Evolutionary conservation across 257 asterid genomes (phyloP).

Genomic region (Paulownia fortunei): DNA sequence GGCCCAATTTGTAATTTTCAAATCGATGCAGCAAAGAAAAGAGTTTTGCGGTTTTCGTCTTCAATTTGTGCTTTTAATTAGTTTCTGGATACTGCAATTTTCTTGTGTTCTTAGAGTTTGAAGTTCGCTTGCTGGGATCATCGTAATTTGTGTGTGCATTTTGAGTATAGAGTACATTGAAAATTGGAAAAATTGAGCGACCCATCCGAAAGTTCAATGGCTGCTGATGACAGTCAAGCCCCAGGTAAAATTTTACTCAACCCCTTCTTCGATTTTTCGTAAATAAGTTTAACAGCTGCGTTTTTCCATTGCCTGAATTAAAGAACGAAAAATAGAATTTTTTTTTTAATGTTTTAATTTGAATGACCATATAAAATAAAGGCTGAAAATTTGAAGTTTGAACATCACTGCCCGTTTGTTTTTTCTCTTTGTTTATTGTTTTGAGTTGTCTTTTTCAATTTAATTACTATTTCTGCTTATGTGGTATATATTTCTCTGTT

Average conservation of each 20-base stretch:
- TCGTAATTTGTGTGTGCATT: neutral
- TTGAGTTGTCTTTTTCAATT: neutral
- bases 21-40: neutral
- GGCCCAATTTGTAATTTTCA: neutral
- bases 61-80: neutral
- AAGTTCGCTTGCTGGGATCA: neutral
- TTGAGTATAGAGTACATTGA: neutral
- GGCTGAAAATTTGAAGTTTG: neutral
- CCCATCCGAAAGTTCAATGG: slow-evolving; percentile 31
- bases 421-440: neutral
- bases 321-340: neutral
- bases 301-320: neutral
- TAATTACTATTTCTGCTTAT: neutral
- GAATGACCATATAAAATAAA: neutral
- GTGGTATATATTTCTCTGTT: neutral
- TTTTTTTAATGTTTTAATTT: neutral
- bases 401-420: neutral
- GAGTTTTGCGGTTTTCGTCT: neutral
- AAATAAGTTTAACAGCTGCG: neutral
- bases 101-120: neutral
- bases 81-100: neutral
- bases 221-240: slow-evolving; percentile 36
- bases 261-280: slow-evolving; percentile 8
- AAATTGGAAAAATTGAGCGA: slow-evolving; percentile 12
- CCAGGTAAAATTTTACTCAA: slow-evolving; percentile 38